Percentiles rank a stretch among this genome's conserved stretches.
These are phyloP conservation scores for Jaminaea rosea DNA, from an alignment of 1,284 basidiomycete genomes.

Conservation along the genomic window DNA sequence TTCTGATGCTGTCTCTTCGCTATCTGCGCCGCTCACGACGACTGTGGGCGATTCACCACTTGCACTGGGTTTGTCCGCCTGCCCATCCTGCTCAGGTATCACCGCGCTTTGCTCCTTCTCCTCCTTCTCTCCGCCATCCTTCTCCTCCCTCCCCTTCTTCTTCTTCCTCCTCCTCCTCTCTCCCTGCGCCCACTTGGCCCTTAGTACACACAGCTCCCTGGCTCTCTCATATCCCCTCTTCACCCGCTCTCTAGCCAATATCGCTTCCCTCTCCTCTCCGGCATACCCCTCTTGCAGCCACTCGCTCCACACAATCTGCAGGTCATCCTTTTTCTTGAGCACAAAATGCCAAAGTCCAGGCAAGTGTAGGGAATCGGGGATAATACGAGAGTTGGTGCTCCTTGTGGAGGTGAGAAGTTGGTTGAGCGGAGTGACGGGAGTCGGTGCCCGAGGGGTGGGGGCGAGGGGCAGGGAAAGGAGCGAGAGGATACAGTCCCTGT, in stretches of 20 bases:
- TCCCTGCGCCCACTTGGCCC: background rate
- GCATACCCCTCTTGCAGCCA: slow-evolving; percentile 80
- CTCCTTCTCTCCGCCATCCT: background rate
- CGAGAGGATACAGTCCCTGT: slow-evolving; percentile 7
- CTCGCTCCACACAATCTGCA: slow-evolving; percentile 73
- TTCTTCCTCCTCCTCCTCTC: slow-evolving; percentile 6
- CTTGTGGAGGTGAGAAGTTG: slow-evolving; percentile 50
- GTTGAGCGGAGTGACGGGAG: too few relatives aligned
- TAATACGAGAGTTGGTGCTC: slow-evolving; percentile 48
- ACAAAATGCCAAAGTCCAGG: slow-evolving; percentile 86
- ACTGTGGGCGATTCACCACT: background rate
- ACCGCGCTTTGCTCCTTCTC: background rate
- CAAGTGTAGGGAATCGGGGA: slow-evolving; percentile 55
- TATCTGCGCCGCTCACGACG: slow-evolving; percentile 1
- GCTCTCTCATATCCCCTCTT: slow-evolving; percentile 18
- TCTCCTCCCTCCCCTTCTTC: background rate
- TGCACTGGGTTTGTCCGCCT: background rate
- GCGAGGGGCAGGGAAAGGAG: slow-evolving; percentile 47
- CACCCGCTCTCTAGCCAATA: slow-evolving; percentile 53
- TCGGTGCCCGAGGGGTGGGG: too few relatives aligned
- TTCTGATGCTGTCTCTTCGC: background rate
- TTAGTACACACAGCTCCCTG: slow-evolving; percentile 16
- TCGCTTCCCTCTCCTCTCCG: slow-evolving; percentile 50
- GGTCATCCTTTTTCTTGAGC: slow-evolving; percentile 77
- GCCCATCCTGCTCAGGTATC: background rate